Base-by-base conservation (phyloP, 352 stramenopile species). In the Lagenidium giganteum region DNA sequence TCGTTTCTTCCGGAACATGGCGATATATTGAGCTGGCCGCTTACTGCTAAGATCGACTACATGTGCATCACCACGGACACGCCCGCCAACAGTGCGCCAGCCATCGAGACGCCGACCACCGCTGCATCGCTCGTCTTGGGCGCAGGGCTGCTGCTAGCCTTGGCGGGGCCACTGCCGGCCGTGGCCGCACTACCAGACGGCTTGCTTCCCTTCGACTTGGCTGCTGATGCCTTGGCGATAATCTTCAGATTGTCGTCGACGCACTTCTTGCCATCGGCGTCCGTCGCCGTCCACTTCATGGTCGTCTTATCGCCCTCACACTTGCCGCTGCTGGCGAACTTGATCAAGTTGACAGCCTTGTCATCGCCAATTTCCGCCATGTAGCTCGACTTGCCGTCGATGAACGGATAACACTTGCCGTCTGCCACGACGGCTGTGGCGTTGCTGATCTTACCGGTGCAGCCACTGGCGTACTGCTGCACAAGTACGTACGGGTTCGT, bases 371-470 rank as follows among this genome's bases (percentile, higher is more conserved):
- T 30, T 8, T 14, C 13, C 8, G 16, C 24, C 13, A 22, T 8
- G 38, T 33, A 32, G 38, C 38, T 22, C 14, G 23, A 17, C 38
- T 33, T 45, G 38, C 38, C 38, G 17, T 45, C 38, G 38, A 21
- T 45, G 23, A 24, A 33, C 17, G 38, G 38, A 17, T 45, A 45
- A 24, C 38, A 45, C 24, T 30, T 45, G 38, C 25, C 38, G 21
- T 45, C 23, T 21, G 38, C 16, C 6, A 21, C 38, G 22, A 45
- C 23, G 20, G 38, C 38, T 4, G 32, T 17, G 9, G 38, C 38
- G 22, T 4, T 32, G 14, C 8, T 7, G 38, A 32, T 12, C 22
- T 45, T 24, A 11, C 38, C 38, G 4, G 22, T 11, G 38, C 38
- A 45, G 8, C 25, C 38, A 5, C 5, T 24, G 21, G 9, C 17